Conservation (phyloP, 768 basidiomycete species). For the Suillus decipiens region DNA sequence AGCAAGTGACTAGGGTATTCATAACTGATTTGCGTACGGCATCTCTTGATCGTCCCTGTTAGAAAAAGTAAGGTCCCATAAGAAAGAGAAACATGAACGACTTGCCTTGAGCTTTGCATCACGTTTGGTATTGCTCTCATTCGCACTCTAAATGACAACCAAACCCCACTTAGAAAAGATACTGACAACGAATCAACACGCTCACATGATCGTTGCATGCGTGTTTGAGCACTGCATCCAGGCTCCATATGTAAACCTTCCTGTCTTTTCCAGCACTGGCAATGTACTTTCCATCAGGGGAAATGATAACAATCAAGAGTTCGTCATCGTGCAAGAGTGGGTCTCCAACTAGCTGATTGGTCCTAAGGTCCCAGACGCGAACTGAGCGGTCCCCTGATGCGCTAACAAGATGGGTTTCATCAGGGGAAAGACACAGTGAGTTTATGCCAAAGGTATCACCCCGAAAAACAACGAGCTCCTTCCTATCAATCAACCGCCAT, state of each 20-base stretch:
- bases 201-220: too few relatives aligned
- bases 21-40: neutral
- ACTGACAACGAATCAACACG: too few relatives aligned
- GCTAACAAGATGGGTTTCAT: too few relatives aligned
- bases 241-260: conserved; percentile 79
- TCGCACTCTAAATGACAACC: neutral
- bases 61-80: neutral
- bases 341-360: conserved; percentile 19
- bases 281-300: conserved; percentile 75
- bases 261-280: conserved; percentile 82
- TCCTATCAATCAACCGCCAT: neutral
- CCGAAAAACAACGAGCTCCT: too few relatives aligned
- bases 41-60: neutral
- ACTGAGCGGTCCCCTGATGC: too few relatives aligned
- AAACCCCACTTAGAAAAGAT: neutral
- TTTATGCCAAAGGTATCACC: too few relatives aligned
- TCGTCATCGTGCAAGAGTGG: conserved; percentile 78
- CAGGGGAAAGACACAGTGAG: too few relatives aligned
- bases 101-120: neutral
- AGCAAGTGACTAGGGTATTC: neutral
- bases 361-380: too few relatives aligned
- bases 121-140: neutral
- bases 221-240: conserved; percentile 31
- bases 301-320: conserved; percentile 73
- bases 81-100: too few relatives aligned